phyloP scores from a whole-genome alignment of 257 asterid genomes.

The Rehmannia glutinosa region DNA sequence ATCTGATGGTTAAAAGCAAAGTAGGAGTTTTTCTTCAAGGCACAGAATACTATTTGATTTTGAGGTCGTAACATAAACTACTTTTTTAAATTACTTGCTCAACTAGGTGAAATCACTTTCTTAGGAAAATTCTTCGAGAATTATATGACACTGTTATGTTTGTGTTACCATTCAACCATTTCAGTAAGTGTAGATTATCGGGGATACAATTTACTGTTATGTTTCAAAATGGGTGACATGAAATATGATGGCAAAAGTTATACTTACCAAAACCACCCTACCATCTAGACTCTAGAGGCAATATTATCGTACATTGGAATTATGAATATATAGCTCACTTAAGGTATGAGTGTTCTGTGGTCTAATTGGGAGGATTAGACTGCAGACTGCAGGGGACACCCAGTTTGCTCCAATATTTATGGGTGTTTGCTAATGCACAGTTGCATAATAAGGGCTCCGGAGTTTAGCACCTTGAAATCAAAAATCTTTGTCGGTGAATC shows the following conservation, averaged over 20 bases:
- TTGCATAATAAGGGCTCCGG: background rate
- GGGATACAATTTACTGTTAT: background rate
- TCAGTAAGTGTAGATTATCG: background rate
- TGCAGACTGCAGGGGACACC: background rate
- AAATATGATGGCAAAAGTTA: background rate
- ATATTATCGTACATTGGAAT: background rate
- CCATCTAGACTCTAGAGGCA: too few species aligned
- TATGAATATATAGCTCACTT: background rate
- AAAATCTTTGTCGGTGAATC: too few species aligned
- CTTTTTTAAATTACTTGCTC: background rate
- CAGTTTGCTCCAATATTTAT: background rate
- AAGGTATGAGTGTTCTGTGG: too few species aligned
- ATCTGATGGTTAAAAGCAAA: background rate
- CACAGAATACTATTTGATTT: constrained; percentile 1
- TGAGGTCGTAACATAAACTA: constrained; percentile 10
- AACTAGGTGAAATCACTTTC: background rate
- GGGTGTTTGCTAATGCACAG: background rate
- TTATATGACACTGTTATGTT: background rate
- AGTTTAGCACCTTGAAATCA: too few species aligned
- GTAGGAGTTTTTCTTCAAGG: background rate
- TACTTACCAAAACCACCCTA: background rate
- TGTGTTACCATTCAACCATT: background rate
- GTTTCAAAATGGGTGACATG: too few species aligned
- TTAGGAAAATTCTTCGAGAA: background rate
- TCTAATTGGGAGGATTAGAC: too few species aligned